Base-by-base conservation (phyloP, 2,329 filamentous ascomycete species). In the Aschersonia sp. region DNA sequence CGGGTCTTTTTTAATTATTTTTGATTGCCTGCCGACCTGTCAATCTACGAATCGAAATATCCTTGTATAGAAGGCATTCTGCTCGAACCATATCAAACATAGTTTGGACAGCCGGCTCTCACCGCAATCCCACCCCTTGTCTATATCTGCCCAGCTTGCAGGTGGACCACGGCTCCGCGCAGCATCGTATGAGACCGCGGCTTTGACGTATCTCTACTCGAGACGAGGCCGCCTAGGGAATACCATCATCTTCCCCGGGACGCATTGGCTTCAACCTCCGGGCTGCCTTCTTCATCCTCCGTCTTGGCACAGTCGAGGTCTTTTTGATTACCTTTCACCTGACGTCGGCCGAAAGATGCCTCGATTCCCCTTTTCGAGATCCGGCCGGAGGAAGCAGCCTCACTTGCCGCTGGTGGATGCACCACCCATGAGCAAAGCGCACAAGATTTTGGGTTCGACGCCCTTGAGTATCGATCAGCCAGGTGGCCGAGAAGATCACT, bases 361-460 rank as follows among this genome's bases (percentile, higher is more conserved):
- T 44, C 72, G 69, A 49, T 75, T 76, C 53, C 67, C 61, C 40
- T 75, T 75, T 46, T 65, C 70, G 32, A 58, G 74, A 12, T 66
- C 71, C 46, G 66, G 71, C 46, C 69, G 71, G 51, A 68, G 63
- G 49, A 75, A 71, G 57, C 61, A 62, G 37, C 45, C 56, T 39
- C 51, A 62, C 8, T 53, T 58, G 54, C 37, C 55, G 56, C 30
- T 56, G 56, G 32, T 56, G 55, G 12, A 60, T 7, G 57, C 61
- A n/a, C 61, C 62, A 37, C 64, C 67, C 2, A 61, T 71, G 54
- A 72, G 68, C 49, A 76, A 76, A 56, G 72, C 69, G 1, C 71
- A 75, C 53, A 71, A 68, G 54, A 65, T 76, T 12, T 57, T 76
- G 40, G 73, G 72, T 30, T 67, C 67, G 5, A 63, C 66, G 30